A percentile compares a stretch with the other conserved stretches of the same genome.
Evolutionary conservation across 345 rosid species (phyloP).

Genomic region (Fremontodendron californicum): DNA sequence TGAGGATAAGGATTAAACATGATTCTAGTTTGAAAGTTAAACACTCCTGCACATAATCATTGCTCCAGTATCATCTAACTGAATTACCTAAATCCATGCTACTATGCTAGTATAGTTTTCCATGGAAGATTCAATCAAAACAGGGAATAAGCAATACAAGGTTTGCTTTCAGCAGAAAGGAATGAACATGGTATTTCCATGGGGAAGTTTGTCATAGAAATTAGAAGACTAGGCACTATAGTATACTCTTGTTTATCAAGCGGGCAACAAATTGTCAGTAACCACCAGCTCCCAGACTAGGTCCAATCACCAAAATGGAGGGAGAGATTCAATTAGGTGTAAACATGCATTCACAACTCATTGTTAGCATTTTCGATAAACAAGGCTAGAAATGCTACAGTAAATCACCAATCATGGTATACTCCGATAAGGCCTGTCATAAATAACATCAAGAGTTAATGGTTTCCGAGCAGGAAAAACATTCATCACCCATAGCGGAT

Average conservation of each 20-base stretch:
- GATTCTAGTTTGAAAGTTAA: background rate
- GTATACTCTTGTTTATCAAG: background rate
- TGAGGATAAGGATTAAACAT: background rate
- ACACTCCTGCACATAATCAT: background rate
- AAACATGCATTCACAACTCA: background rate
- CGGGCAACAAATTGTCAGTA: background rate
- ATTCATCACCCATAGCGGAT: slow-evolving; percentile 95
- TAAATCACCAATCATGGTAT: slow-evolving; percentile 73
- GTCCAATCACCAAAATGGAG: background rate
- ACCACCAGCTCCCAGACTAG: background rate
- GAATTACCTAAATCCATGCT: background rate
- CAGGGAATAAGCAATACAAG: background rate
- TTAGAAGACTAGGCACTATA: slow-evolving; percentile 2
- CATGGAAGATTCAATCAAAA: background rate
- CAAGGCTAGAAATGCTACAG: background rate
- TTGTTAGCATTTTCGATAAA: background rate
- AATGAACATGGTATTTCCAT: background rate
- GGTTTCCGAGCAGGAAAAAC: slow-evolving; percentile 82
- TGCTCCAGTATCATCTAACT: background rate
- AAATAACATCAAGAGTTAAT: slow-evolving; percentile 66
- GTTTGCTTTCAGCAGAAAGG: background rate
- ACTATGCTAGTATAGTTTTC: background rate
- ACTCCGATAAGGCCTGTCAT: slow-evolving; percentile 90
- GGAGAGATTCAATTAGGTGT: background rate
- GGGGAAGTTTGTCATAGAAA: background rate